Conservation (phyloP, 2,329 filamentous ascomycete genomes). For the Amylocarpus encephaloides region DNA sequence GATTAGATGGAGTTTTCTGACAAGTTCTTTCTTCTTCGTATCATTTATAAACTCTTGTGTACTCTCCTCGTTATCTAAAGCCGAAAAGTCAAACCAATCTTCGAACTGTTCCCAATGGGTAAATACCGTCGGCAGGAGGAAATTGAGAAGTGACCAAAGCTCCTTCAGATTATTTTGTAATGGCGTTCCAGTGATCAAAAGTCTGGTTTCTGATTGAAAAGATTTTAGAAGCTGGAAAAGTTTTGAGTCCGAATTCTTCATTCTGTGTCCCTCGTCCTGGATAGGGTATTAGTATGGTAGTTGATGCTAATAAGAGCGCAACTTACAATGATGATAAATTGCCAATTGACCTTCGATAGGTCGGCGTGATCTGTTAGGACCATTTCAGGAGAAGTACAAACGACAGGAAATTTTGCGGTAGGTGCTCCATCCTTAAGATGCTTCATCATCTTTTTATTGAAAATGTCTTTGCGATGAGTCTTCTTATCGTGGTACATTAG, state of each 20-base stretch:
- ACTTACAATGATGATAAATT: slow-evolving; percentile 87
- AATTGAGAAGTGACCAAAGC: slow-evolving; percentile 90
- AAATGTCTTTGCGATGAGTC: slow-evolving; percentile 68
- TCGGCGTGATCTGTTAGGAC: slow-evolving; percentile 83
- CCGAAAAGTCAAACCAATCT: slow-evolving; percentile 95
- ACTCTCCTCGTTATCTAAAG: slow-evolving; percentile 74
- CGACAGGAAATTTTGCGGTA: slow-evolving; percentile 71
- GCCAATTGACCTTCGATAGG: slow-evolving; percentile 82
- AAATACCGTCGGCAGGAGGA: slow-evolving; percentile 87
- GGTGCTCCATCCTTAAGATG: slow-evolving; percentile 56
- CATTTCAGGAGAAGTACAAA: slow-evolving; percentile 95
- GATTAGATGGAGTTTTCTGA: slow-evolving; percentile 87
- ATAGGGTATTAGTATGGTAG: slow-evolving; percentile 10
- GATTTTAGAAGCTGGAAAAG: slow-evolving; percentile 82
- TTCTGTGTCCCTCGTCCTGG: slow-evolving; percentile 86
- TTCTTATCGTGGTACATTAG: slow-evolving; percentile 87
- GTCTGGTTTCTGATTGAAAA: slow-evolving; percentile 82
- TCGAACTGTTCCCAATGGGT: slow-evolving; percentile 91
- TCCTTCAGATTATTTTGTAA: slow-evolving; percentile 94
- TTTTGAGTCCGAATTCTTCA: slow-evolving; percentile 95
- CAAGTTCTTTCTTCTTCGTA: slow-evolving; percentile 67
- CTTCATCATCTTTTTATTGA: slow-evolving; percentile 62
- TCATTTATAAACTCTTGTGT: slow-evolving; percentile 76
- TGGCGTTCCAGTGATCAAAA: slow-evolving; percentile 91
- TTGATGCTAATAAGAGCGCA: background rate